phyloP scores from a whole-genome alignment of 2,329 filamentous ascomycete species.

The Thelonectria rubi region DNA sequence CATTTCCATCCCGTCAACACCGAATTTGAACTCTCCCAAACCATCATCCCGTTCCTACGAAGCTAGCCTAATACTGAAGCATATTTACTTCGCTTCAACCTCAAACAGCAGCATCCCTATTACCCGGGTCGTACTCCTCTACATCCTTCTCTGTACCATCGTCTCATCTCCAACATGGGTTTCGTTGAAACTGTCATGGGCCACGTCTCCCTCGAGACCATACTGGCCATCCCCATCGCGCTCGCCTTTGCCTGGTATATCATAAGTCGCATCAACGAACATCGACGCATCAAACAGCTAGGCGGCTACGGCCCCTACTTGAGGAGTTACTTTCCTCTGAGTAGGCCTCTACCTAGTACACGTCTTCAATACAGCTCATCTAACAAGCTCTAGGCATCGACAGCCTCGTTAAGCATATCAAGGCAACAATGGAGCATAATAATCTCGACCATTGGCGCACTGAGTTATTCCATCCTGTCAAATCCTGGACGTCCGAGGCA shows the following conservation, averaged over 20 bases:
- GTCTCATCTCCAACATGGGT: constrained; percentile 52
- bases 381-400: constrained; percentile 62
- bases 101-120: background rate
- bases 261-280: constrained; percentile 51
- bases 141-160: background rate
- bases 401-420: constrained; percentile 66
- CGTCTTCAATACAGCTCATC: background rate
- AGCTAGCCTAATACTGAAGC: too few species aligned
- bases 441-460: constrained; percentile 70
- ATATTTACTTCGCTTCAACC: background rate
- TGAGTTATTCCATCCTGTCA: constrained; percentile 55
- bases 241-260: constrained; percentile 51
- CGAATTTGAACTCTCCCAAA: too few species aligned
- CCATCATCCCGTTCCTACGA: too few species aligned
- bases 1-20: too few species aligned
- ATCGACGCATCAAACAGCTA: constrained; percentile 56
- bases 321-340: constrained; percentile 53
- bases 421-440: constrained; percentile 59
- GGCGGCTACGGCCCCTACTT: constrained; percentile 54
- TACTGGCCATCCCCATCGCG: constrained; percentile 49
- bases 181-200: constrained; percentile 59
- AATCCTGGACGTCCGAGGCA: constrained; percentile 68
- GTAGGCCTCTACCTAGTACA: constrained; percentile 46
- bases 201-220: constrained; percentile 53
- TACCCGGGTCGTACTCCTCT: too few species aligned